Conservation (phyloP, 257 asterid species). For the Solanum dulcamara region DNA sequence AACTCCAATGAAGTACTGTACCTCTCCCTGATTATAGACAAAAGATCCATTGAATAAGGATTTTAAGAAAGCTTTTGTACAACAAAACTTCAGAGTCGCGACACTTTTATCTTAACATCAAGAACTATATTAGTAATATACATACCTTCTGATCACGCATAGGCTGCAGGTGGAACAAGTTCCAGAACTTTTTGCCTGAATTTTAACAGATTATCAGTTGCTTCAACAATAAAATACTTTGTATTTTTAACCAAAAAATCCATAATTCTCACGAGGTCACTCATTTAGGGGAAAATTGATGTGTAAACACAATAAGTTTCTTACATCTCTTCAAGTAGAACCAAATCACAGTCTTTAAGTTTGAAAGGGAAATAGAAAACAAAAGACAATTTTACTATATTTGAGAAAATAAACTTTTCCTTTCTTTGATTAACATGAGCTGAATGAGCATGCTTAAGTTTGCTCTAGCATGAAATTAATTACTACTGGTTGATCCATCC, state of each 20-base stretch:
- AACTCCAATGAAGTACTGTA: conserved; percentile 94
- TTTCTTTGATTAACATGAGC: background rate
- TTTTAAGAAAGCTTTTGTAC: background rate
- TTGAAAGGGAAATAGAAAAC: background rate
- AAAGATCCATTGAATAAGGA: background rate
- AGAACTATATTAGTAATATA: background rate
- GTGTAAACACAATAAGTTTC: background rate
- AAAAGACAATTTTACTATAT: background rate
- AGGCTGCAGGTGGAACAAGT: conserved; percentile 96
- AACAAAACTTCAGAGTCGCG: background rate
- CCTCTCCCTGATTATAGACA: conserved; percentile 70
- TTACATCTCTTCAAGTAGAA: background rate
- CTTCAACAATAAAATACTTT: background rate
- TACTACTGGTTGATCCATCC: background rate
- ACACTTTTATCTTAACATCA: background rate
- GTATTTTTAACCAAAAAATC: background rate
- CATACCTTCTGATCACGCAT: conserved; percentile 99
- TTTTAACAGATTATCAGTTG: background rate
- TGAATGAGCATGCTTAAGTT: background rate
- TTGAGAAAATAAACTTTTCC: background rate
- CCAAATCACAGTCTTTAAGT: background rate
- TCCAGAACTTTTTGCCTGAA: conserved; percentile 96
- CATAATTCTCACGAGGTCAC: background rate
- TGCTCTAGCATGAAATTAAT: background rate
- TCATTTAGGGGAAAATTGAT: background rate